Percentiles rank a stretch among this genome's conserved stretches.
phyloP scores from a whole-genome alignment of 208 protist species.

The Lotmaria passim region DNA sequence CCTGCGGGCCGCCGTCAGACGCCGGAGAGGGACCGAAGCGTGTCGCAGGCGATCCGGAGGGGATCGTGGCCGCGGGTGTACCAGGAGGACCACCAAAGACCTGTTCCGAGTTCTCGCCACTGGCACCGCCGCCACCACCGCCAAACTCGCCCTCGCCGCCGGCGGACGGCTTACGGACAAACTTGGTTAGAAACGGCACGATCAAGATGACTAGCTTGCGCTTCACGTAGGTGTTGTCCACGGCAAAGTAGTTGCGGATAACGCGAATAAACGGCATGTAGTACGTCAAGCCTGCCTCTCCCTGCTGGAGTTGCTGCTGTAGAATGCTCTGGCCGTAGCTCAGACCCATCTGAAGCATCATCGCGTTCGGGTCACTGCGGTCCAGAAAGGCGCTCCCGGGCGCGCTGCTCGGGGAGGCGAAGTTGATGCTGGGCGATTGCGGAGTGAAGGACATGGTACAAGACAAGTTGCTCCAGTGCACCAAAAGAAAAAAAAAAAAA shows the following conservation, averaged over 20 bases:
- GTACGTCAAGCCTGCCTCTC: constrained; percentile 52
- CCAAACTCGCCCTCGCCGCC: constrained; percentile 28
- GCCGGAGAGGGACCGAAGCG: constrained; percentile 6
- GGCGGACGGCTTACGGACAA: constrained; percentile 10
- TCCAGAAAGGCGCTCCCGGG: constrained; percentile 18
- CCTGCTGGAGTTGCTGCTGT: constrained; percentile 61
- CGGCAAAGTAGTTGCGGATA: constrained; percentile 71
- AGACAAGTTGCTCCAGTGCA: background rate
- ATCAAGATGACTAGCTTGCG: constrained; percentile 70
- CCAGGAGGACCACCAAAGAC: constrained; percentile 25
- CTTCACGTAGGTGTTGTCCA: constrained; percentile 83
- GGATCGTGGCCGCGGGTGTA: constrained; percentile 14
- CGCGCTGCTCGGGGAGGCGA: constrained; percentile 10
- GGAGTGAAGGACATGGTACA: constrained; percentile 17
- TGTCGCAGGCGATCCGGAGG: background rate
- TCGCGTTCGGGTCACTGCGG: constrained; percentile 31
- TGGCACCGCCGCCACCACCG: constrained; percentile 12
- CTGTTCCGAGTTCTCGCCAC: constrained; percentile 22
- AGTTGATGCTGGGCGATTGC: constrained; percentile 35
- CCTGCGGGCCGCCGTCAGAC: constrained; percentile 11
- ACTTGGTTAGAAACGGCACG: constrained; percentile 71
- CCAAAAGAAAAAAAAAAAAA: constrained; percentile 5
- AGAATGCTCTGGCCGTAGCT: constrained; percentile 80
- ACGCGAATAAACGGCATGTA: constrained; percentile 66
- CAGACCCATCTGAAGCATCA: constrained; percentile 82